Base-by-base conservation (phyloP, 2,329 filamentous ascomycete genomes). In the Penicillium sp. region DNA sequence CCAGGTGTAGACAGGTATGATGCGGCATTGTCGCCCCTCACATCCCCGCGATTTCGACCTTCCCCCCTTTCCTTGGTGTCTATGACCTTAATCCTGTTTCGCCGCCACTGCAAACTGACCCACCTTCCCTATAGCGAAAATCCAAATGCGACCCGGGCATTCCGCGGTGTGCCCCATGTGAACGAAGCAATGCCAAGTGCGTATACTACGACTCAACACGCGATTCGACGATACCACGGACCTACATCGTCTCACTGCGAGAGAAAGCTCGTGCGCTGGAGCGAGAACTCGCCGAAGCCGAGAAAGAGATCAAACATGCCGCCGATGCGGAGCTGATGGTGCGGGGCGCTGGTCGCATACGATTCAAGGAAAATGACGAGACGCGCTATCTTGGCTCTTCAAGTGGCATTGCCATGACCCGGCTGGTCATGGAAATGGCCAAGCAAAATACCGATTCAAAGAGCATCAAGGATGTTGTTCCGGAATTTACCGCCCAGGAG, bases 161-260 rank as follows among this genome's bases (percentile, higher is more conserved):
- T 21, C 94, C 94, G 39, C 88, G 89, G 68, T 99, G 94, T 74
- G 83, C 90, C 16, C 92, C 93, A 21, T 99, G 94, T 77, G 92
- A 97, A 76, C 85, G 93, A 64, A 92, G 90, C 59, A 92, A 92
- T 67, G 91, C 92, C 29, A 83, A 86, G 56, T 99, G 94, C 82
- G 93, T 97, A 70, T 99, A 97, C 77, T 96, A 89, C 72, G 94
- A 99, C 75, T 91, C 92, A 29, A 82, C 88, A 48, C 94, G 92
- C 72, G 88, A 89, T 58, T 86, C 85, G 66, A 92, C 89, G 69
- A 91, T 97, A 65, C 90, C 91, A 58, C 87, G 94, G 58, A 89
- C 88, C 67, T 97, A 97, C 77, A 94, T 99, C 56, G 88, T 97
- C 57, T 89, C 88, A 64, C 84, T 99, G 22, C 92, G 96, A 72